phyloP scores from a whole-genome alignment of 306 rosid genomes.

The Gynostemma pentaphyllum region DNA sequence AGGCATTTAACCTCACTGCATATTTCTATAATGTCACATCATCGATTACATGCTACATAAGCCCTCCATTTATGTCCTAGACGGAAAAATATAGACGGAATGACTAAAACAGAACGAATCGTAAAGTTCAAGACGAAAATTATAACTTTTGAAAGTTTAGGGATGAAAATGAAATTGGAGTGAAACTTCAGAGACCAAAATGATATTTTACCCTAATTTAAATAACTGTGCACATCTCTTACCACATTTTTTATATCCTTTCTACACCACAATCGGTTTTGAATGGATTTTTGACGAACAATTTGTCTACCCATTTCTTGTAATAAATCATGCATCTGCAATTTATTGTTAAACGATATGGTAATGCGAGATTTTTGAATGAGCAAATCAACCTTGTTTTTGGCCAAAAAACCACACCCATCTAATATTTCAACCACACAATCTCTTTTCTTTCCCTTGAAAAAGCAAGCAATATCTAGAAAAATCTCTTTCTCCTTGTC shows the following conservation, averaged over 20 bases:
- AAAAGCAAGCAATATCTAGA: constrained; percentile 27
- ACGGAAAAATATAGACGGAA: too few species aligned
- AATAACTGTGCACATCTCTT: too few species aligned
- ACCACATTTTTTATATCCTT: constrained; percentile 19
- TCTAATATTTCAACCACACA: constrained; percentile 14
- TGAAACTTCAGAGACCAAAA: too few species aligned
- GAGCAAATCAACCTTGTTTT: constrained; percentile 20
- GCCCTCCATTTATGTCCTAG: too few species aligned
- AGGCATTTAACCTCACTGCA: too few species aligned
- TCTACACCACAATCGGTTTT: constrained; percentile 17
- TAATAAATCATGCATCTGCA: constrained; percentile 27
- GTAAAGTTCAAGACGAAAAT: too few species aligned
- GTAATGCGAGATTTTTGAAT: constrained; percentile 26
- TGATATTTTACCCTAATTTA: too few species aligned
- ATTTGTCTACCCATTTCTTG: constrained; percentile 21
- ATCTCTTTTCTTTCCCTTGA: constrained; percentile 19
- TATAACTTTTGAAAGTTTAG: too few species aligned
- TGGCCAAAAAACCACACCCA: constrained; percentile 14
- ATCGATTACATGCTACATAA: too few species aligned
- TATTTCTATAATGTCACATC: too few species aligned
- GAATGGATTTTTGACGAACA: constrained; percentile 4
- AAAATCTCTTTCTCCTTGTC: constrained; percentile 13
- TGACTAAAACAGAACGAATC: too few species aligned
- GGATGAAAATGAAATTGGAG: too few species aligned
- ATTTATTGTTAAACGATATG: not conserved